These are phyloP conservation scores for Handroanthus guayacan DNA, from an alignment of 257 asterid genomes.

Conservation along the genomic window DNA sequence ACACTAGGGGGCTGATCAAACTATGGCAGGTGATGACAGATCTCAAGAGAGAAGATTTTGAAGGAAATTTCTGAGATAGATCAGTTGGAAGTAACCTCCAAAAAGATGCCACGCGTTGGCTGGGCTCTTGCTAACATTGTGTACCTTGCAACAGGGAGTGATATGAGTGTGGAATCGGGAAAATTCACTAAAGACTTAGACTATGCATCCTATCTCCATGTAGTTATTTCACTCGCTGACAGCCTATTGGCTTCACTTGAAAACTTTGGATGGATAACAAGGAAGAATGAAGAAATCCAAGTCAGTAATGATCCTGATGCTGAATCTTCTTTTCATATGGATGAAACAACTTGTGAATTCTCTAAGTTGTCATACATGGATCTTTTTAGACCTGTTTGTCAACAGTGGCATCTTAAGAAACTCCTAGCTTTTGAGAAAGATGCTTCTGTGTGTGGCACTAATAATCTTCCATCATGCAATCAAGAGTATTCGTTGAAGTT, in stretches of 20 bases:
- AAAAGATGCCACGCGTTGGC: slow-evolving; percentile 70
- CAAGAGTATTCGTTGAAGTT: slow-evolving; percentile 45
- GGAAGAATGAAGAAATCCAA: slow-evolving; percentile 54
- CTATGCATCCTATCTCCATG: slow-evolving; percentile 65
- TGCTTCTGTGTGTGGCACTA: slow-evolving; percentile 40
- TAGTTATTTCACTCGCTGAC: slow-evolving; percentile 66
- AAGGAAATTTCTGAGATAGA: slow-evolving; percentile 66
- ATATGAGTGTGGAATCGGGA: slow-evolving; percentile 54
- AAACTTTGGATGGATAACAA: slow-evolving; percentile 47
- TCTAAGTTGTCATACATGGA: slow-evolving; percentile 68
- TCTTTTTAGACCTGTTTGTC: slow-evolving; percentile 73
- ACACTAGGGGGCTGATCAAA: slow-evolving; percentile 73
- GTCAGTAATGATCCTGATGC: slow-evolving; percentile 47
- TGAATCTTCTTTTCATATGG: slow-evolving; percentile 48
- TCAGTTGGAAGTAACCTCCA: slow-evolving; percentile 50
- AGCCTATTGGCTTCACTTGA: slow-evolving; percentile 63
- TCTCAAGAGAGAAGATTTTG: slow-evolving; percentile 75
- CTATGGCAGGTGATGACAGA: slow-evolving; percentile 97
- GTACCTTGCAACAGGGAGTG: slow-evolving; percentile 72
- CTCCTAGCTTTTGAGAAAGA: slow-evolving; percentile 62
- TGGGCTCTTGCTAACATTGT: slow-evolving; percentile 90
- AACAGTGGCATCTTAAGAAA: slow-evolving; percentile 81
- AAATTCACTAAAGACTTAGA: slow-evolving; percentile 68
- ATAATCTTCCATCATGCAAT: slow-evolving; percentile 40
- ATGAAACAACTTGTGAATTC: slow-evolving; percentile 59